These are phyloP conservation scores for Abrus precatorius DNA, from an alignment of 306 rosid species.

Conservation along the genomic window DNA sequence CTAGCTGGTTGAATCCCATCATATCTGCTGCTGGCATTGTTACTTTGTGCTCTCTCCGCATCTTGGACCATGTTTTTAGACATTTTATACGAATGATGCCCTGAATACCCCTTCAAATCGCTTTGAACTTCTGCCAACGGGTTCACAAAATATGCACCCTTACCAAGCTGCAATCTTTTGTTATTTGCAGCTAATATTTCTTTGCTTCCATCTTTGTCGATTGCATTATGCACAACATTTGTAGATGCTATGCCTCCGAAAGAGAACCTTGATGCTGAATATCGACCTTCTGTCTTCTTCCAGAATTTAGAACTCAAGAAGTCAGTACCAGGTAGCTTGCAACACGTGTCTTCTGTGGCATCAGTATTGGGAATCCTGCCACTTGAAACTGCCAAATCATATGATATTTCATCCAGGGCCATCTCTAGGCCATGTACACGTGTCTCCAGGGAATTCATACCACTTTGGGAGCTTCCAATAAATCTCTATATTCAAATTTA, in stretches of 20 bases:
- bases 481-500: slow-evolving; percentile 70
- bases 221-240: slow-evolving; percentile 49
- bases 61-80: slow-evolving; percentile 55
- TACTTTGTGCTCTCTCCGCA: slow-evolving; percentile 51
- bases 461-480: slow-evolving; percentile 93
- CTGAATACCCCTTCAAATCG: slow-evolving; percentile 49
- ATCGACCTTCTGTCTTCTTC: slow-evolving; percentile 81
- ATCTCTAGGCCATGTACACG: slow-evolving; percentile 92
- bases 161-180: slow-evolving; percentile 65
- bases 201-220: slow-evolving; percentile 52
- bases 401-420: slow-evolving; percentile 92
- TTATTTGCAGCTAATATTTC: slow-evolving; percentile 50
- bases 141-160: slow-evolving; percentile 55
- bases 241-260: slow-evolving; percentile 57
- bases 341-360: slow-evolving; percentile 77
- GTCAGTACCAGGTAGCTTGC: slow-evolving; percentile 94
- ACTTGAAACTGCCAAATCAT: slow-evolving; percentile 79
- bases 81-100: slow-evolving; percentile 49
- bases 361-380: slow-evolving; percentile 64
- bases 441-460: slow-evolving; percentile 84
- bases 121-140: slow-evolving; percentile 55
- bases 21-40: slow-evolving; percentile 54
- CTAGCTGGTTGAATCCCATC: slow-evolving; percentile 53
- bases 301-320: slow-evolving; percentile 93
- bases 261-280: slow-evolving; percentile 67